These are phyloP conservation scores for Termitomyces sp. DNA, from an alignment of 768 basidiomycete species.

Conservation along the genomic window DNA sequence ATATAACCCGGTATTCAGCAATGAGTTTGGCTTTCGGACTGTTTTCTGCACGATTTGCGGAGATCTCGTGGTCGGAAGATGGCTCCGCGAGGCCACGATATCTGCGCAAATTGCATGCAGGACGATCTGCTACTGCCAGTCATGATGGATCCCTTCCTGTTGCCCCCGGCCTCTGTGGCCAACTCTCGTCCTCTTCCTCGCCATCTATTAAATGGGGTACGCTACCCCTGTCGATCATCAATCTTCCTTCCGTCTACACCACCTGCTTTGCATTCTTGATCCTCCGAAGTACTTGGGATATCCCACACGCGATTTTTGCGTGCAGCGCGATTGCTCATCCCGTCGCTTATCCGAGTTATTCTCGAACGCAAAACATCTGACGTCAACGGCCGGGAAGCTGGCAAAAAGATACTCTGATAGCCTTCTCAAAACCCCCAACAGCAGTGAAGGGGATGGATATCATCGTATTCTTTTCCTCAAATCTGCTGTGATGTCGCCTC, in stretches of 20 bases:
- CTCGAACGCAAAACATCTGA: slow-evolving; percentile 46
- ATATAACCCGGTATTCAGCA: slow-evolving; percentile 1
- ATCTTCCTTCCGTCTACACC: no score
- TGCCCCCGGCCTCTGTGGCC: slow-evolving; percentile 38
- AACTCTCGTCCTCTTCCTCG: no score
- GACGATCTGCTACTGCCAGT: slow-evolving; percentile 38
- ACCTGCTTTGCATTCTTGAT: no score
- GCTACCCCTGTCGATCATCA: no score
- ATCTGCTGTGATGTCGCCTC: slow-evolving; percentile 56
- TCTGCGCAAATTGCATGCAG: slow-evolving; percentile 42
- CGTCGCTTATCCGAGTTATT: no score
- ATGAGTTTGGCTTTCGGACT: slow-evolving; percentile 10
- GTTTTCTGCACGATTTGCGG: slow-evolving; percentile 10
- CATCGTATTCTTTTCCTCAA: slow-evolving; percentile 58
- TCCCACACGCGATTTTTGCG: no score
- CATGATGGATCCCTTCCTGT: slow-evolving; percentile 49
- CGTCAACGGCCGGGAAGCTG: slow-evolving; percentile 37
- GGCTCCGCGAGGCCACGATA: slow-evolving; percentile 42
- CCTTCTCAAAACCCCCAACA: slow-evolving; percentile 55
- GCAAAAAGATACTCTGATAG: slow-evolving; percentile 50
- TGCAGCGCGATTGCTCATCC: slow-evolving; percentile 50
- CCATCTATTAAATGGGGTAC: no score
- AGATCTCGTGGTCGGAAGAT: slow-evolving; percentile 16
- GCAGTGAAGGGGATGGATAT: slow-evolving; percentile 55
- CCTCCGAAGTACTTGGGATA: slow-evolving; percentile 17